These are phyloP conservation scores for Digitaria exilis DNA, from an alignment of 202 grass and related monocot genomes.

Conservation along the genomic window DNA sequence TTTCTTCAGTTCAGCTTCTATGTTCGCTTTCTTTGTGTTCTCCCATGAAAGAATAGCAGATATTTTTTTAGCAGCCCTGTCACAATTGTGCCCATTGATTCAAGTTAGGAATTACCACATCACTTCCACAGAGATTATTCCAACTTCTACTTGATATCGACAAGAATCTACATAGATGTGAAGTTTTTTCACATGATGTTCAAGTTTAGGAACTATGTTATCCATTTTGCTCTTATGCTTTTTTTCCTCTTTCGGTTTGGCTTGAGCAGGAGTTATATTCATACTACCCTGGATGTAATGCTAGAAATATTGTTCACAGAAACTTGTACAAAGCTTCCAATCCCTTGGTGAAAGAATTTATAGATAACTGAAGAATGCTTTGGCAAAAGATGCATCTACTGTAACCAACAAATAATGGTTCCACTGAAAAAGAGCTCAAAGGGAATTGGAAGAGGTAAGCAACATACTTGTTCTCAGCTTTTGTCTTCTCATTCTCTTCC, in stretches of 20 bases:
- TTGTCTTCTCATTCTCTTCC: conserved; percentile 98
- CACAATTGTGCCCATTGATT: conserved; percentile 11
- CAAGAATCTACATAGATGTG: background rate
- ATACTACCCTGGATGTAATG: background rate
- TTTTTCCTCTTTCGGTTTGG: background rate
- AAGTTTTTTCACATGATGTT: background rate
- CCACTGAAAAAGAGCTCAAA: background rate
- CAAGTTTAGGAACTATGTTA: background rate
- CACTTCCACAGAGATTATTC: background rate
- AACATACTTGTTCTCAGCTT: conserved; percentile 89
- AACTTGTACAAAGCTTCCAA: background rate
- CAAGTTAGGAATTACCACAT: conserved; percentile 26
- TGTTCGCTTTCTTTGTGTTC: conserved; percentile 82
- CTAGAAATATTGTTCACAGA: conserved; percentile 12
- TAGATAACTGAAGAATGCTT: conserved; percentile 10
- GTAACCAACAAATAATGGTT: background rate
- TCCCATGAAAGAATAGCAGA: conserved; percentile 82
- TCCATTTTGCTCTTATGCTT: background rate
- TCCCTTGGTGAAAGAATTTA: conserved; percentile 26
- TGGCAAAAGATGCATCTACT: background rate
- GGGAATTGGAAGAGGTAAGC: background rate
- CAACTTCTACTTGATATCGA: background rate
- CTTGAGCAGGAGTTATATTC: background rate
- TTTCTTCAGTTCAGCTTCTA: conserved; percentile 82
- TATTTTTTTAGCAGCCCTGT: conserved; percentile 63